Conservation (phyloP, 805 yeast genomes). For the Diddensiella caesifluorescens region DNA sequence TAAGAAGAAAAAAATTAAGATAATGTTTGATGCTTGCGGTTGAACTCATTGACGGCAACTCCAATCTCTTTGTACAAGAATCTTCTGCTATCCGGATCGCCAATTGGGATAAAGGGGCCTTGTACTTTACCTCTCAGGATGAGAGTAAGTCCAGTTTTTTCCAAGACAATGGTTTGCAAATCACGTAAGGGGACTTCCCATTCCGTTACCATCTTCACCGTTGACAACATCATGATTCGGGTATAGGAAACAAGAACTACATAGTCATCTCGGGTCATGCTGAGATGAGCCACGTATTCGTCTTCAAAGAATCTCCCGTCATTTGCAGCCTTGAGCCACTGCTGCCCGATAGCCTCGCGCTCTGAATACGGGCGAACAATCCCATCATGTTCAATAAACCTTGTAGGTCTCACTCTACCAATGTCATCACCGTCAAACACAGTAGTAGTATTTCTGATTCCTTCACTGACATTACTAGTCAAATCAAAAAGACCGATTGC, state of each 20-base stretch:
- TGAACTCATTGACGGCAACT: constrained; percentile 75
- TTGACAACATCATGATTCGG: constrained; percentile 61
- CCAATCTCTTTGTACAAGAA: constrained; percentile 69
- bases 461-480: constrained; percentile 89
- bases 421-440: constrained; percentile 76
- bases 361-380: constrained; percentile 69
- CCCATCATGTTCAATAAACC: constrained; percentile 66
- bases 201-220: constrained; percentile 52
- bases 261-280: constrained; percentile 73
- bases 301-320: constrained; percentile 76
- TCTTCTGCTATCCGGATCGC: constrained; percentile 56
- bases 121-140: constrained; percentile 49
- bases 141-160: constrained; percentile 71
- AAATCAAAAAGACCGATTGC: constrained; percentile 92
- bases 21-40: constrained; percentile 34
- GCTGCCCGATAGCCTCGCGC: constrained; percentile 91
- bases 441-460: constrained; percentile 87
- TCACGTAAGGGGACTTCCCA: constrained; percentile 70
- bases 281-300: constrained; percentile 76
- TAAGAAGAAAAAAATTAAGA: constrained; percentile 5
- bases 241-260: constrained; percentile 71
- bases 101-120: constrained; percentile 78
- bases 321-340: constrained; percentile 76
- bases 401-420: constrained; percentile 75
- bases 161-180: constrained; percentile 67